phyloP scores from a whole-genome alignment of 1,284 basidiomycete species.

The Peniophora sp. region DNA sequence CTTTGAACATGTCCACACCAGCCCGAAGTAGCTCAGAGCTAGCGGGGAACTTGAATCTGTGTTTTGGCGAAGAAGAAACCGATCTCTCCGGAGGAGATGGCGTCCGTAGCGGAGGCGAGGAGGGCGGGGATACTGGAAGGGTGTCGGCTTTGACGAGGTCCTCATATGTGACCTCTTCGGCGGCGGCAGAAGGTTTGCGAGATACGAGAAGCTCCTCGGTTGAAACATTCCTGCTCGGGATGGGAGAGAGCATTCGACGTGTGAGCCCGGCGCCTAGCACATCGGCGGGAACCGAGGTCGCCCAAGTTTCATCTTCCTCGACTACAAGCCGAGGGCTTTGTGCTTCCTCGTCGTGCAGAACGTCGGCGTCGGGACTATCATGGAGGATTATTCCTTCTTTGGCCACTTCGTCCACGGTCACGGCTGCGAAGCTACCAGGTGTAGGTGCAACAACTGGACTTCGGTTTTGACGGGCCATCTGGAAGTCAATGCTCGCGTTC shows the following conservation, averaged over 20 bases:
- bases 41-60: constrained; percentile 11
- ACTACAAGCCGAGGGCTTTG: constrained; percentile 1
- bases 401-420: constrained; percentile 58
- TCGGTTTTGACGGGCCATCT: constrained; percentile 8
- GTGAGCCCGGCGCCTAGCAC: constrained; percentile 3
- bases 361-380: constrained; percentile 18
- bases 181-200: neutral
- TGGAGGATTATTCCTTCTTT: constrained; percentile 33
- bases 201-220: constrained; percentile 19
- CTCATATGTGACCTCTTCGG: neutral
- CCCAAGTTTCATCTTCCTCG: neutral
- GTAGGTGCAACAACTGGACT: constrained; percentile 13
- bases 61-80: constrained; percentile 3
- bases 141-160: neutral
- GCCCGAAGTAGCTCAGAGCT: constrained; percentile 14
- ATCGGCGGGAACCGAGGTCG: constrained; percentile 3
- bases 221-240: constrained; percentile 26
- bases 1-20: constrained; percentile 37
- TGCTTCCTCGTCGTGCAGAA: neutral
- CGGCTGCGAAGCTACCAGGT: constrained; percentile 22
- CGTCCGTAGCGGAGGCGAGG: constrained; percentile 2
- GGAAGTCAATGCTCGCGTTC: constrained; percentile 34
- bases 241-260: constrained; percentile 17
- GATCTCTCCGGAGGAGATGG: neutral
- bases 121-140: neutral